A percentile compares a stretch with the other conserved stretches of the same genome.
phyloP scores from a whole-genome alignment of 2,329 filamentous ascomycete species.

The Colletotrichum siamense region DNA sequence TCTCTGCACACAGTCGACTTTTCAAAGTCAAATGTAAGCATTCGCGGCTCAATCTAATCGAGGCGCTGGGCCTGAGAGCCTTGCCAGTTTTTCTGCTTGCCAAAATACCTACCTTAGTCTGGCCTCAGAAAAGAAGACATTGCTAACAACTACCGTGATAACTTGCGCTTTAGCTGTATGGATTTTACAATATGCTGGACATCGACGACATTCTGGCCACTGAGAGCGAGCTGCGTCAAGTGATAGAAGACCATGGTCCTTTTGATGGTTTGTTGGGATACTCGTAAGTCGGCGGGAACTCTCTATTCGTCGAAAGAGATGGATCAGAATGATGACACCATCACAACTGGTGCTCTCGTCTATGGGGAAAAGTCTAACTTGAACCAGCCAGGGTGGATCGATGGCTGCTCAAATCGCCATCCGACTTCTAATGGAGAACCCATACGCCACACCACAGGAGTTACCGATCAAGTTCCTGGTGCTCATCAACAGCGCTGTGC shows the following conservation, averaged over 20 bases:
- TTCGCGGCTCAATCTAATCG: not conserved
- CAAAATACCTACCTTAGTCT: not conserved
- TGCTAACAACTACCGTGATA: not conserved
- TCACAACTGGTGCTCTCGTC: not conserved
- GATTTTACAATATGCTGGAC: conserved; percentile 1
- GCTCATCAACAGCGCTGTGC: conserved; percentile 1
- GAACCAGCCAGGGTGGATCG: not conserved
- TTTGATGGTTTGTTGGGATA: not conserved
- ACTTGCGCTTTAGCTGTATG: not conserved
- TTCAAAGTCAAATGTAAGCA: not conserved
- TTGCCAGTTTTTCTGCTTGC: not conserved
- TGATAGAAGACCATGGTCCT: not conserved
- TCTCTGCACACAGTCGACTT: not conserved
- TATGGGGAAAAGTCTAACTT: not conserved
- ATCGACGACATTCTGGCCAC: not conserved
- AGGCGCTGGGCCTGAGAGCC: not conserved
- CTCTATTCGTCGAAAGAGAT: not conserved
- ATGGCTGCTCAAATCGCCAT: not conserved
- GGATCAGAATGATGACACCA: not conserved
- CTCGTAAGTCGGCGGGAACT: not conserved
- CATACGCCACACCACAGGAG: not conserved
- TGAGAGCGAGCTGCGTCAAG: not conserved
- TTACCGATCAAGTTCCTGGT: not conserved
- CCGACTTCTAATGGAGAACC: not conserved
- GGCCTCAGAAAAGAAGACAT: not conserved